Base-by-base conservation (phyloP, 2,329 filamentous ascomycete genomes). In the Periconia digitata region DNA sequence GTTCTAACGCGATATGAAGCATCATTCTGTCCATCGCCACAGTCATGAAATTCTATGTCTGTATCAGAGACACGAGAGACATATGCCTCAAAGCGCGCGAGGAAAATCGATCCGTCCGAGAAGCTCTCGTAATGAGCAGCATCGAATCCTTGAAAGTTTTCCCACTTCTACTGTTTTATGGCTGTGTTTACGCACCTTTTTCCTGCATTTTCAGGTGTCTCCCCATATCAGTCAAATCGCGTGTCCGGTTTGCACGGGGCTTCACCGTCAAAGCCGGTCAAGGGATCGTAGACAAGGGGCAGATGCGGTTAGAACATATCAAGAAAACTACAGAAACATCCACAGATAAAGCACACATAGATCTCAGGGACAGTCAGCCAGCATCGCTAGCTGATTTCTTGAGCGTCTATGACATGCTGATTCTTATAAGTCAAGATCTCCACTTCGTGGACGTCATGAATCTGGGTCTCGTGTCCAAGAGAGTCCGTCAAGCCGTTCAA, bases 351-450 rank as follows among this genome's bases (percentile, higher is more conserved):
- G 10, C 27, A 5, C 27, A 32, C 3, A 37, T 16, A 53, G 51
- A 8, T 23, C 49, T 36, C 40, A 47, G 20, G 27, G 27, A 4
- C 20, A 55, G 54, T 3, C 39, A 43, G 18, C 37, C 51, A 13
- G 52, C 44, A 3, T 40, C 40, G n/a, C 47, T 68, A 5, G 46
- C 64, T 10, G 50, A 59, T 3, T 66, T 68, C 32, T 44, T 68
- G n/a, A 39, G 49, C n/a, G 53, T 59, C 17, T 68, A 67, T 44
- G 65, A 68, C 39, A 60, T 68, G 35, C 48, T 68, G 3, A 57
- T 68, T 15, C 43, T 58, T 3, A 53, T 67, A 24, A 43, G 50
- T 3, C 34, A 55, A 32, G n/a, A 66, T n/a, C 52, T 67, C 2
- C 64, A 68, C 47, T 66, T 60, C 49, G 16, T 44, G 10, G 65